Conservation (phyloP, 2,329 filamentous ascomycete species). For the Rutstroemia sp. region DNA sequence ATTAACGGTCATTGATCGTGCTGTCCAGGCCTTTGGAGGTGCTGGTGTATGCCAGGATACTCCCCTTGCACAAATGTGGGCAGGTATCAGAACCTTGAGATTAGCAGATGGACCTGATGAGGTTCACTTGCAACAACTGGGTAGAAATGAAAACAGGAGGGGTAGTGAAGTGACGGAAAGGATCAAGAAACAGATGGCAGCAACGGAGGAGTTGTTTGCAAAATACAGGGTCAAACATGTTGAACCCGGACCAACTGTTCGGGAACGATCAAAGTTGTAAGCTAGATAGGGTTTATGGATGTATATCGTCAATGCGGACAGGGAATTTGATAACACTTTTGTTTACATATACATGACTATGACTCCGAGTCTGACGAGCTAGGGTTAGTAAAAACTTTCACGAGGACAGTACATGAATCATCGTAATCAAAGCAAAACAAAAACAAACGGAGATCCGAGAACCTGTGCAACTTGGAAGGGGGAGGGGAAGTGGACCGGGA, state of each 20-base stretch:
- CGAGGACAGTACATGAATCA: background rate
- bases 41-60: constrained; percentile 93
- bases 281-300: background rate
- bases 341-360: background rate
- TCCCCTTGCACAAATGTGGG: constrained; percentile 79
- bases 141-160: constrained; percentile 70
- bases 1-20: constrained; percentile 84
- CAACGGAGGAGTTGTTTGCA: constrained; percentile 58
- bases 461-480: background rate
- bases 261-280: constrained; percentile 28
- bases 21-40: constrained; percentile 85
- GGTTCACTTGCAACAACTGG: constrained; percentile 81
- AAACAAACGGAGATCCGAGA: background rate
- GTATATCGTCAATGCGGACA: background rate
- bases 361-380: background rate
- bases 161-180: constrained; percentile 52
- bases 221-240: constrained; percentile 42
- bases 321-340: background rate
- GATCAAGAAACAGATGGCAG: constrained; percentile 57
- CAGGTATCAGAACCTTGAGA: constrained; percentile 70
- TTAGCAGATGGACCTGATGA: constrained; percentile 94
- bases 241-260: constrained; percentile 23
- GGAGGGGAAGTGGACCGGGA: constrained; percentile 4
- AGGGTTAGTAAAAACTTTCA: background rate
- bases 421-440: background rate